phyloP scores from a whole-genome alignment of 75 land plant genomes.

The Pseudotsuga menziesii region DNA sequence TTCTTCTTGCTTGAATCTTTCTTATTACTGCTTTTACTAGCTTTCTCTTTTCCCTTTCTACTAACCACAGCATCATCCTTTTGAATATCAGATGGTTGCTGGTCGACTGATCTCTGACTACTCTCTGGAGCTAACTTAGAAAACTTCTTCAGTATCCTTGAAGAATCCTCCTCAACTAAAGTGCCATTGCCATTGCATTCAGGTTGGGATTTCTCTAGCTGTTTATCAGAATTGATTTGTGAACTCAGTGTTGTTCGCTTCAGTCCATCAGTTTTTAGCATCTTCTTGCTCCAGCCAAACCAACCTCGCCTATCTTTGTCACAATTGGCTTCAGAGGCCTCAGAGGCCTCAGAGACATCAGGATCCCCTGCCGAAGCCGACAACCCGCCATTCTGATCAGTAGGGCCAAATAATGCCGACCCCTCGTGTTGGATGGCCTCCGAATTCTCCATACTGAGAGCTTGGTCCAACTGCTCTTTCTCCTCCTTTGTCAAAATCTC shows the following conservation, averaged over 20 bases:
- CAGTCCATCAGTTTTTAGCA: slow-evolving; percentile 30
- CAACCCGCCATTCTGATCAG: slow-evolving; percentile 5
- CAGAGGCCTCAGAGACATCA: slow-evolving; percentile 13
- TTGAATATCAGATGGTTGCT: slow-evolving; percentile 14
- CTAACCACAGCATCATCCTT: slow-evolving; percentile 25
- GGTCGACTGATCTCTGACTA: slow-evolving; percentile 20
- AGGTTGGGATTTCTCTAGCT: no score
- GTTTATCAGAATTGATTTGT: not conserved
- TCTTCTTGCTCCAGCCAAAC: slow-evolving; percentile 86
- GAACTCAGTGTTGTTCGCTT: slow-evolving; percentile 14
- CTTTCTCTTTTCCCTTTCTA: slow-evolving; percentile 58
- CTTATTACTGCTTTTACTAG: slow-evolving; percentile 11
- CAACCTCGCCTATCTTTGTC: slow-evolving; percentile 70
- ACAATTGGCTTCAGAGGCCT: slow-evolving; percentile 37
- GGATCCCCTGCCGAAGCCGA: slow-evolving; percentile 24
- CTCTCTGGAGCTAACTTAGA: slow-evolving; percentile 39
- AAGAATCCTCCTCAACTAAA: slow-evolving; percentile 25
- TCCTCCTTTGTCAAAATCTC: slow-evolving; percentile 80
- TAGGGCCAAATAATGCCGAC: not conserved
- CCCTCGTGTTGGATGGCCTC: slow-evolving; percentile 57
- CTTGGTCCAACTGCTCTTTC: slow-evolving; percentile 76
- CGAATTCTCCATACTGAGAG: slow-evolving; percentile 48
- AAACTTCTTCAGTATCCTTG: slow-evolving; percentile 37
- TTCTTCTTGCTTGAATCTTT: slow-evolving; percentile 50
- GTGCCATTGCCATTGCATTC: no score